Evolutionary conservation across 2,329 filamentous ascomycete genomes (phyloP).

Genomic region (Epichloe hybrida): DNA sequence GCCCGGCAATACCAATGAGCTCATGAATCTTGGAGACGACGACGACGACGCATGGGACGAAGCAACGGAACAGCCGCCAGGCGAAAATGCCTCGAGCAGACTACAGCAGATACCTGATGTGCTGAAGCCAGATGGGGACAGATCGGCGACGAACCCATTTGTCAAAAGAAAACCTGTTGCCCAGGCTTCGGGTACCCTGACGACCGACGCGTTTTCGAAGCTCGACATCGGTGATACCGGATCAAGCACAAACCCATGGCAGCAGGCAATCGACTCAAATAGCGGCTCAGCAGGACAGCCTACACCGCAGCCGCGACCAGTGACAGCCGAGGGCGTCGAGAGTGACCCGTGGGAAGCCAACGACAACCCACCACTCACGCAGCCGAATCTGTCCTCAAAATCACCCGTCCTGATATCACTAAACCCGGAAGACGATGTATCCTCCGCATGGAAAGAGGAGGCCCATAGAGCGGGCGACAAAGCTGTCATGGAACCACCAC

Average conservation of each 20-base stretch:
- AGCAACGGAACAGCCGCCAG: conserved; percentile 9
- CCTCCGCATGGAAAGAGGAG: conserved; percentile 28
- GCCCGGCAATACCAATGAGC: conserved; percentile 10
- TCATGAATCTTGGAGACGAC: conserved; percentile 9
- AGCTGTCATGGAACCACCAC: conserved; percentile 9
- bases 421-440: conserved; percentile 21
- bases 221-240: conserved; percentile 28
- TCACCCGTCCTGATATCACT: conserved; percentile 24
- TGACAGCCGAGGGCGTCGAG: conserved; percentile 14
- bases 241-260: conserved; percentile 24
- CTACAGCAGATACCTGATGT: conserved; percentile 16
- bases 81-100: background rate
- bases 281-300: conserved; percentile 6
- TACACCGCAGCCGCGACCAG: conserved; percentile 7
- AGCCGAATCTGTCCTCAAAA: conserved; percentile 9
- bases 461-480: conserved; percentile 11
- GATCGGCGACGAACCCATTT: conserved; percentile 39
- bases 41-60: conserved; percentile 18
- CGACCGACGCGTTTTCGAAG: conserved; percentile 26
- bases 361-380: conserved; percentile 17
- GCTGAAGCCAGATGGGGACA: conserved; percentile 20
- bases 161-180: conserved; percentile 28
- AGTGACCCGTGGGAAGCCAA: conserved; percentile 14
- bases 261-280: conserved; percentile 13
- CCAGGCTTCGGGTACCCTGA: conserved; percentile 8